A percentile compares a stretch with the other conserved stretches of the same genome.
These are phyloP conservation scores for Arachnomyces sp. DNA, from an alignment of 2,329 filamentous ascomycete genomes.

Conservation along the genomic window DNA sequence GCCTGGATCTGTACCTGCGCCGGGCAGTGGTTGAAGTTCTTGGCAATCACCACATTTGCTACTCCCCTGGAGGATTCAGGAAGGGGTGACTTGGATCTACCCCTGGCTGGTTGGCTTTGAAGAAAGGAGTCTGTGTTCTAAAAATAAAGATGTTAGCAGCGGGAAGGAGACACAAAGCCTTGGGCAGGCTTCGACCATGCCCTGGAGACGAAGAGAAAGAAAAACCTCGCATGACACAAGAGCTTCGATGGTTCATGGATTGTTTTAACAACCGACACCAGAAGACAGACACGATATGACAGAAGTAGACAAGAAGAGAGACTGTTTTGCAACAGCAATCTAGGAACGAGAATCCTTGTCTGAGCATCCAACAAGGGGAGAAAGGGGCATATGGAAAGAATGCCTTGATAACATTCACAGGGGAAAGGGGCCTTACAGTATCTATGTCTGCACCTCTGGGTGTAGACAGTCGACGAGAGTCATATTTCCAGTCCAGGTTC, in stretches of 20 bases:
- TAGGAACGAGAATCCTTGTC: too few species aligned
- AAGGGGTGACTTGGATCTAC: conserved; percentile 15
- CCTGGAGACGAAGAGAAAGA: too few species aligned
- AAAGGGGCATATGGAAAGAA: too few species aligned
- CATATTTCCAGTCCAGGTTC: conserved; percentile 8
- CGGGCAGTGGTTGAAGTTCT: conserved; percentile 66
- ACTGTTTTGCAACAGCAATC: too few species aligned
- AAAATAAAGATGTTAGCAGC: background rate
- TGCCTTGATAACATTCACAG: background rate
- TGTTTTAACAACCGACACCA: too few species aligned
- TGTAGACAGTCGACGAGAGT: conserved; percentile 11
- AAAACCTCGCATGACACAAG: too few species aligned
- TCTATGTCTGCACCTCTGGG: conserved; percentile 17
- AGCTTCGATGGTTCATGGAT: too few species aligned
- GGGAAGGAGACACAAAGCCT: too few species aligned
- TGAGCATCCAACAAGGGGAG: background rate
- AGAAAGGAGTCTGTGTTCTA: conserved; percentile 12
- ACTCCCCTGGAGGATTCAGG: conserved; percentile 46
- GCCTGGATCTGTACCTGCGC: conserved; percentile 74
- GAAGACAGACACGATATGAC: too few species aligned
- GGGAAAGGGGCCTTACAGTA: conserved; percentile 9
- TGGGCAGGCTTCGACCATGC: too few species aligned
- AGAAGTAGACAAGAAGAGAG: background rate
- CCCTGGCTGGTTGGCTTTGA: conserved; percentile 11
- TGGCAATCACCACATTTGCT: conserved; percentile 74